Conservation (phyloP, 345 rosid genomes). For the Hirschfeldia incana region DNA sequence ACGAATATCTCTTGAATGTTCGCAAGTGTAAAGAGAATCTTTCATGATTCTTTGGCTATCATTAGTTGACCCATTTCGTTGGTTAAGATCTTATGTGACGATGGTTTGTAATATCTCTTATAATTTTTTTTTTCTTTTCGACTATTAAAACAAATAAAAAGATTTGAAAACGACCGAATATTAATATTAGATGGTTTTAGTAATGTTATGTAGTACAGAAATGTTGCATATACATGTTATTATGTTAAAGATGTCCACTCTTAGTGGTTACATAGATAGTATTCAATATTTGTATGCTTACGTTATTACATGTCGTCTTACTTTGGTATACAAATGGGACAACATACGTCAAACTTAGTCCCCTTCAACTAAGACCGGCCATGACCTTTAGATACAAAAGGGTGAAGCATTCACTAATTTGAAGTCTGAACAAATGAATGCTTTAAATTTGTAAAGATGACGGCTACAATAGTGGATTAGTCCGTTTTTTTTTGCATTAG, state of each 20-base stretch:
- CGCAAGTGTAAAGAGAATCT: background rate
- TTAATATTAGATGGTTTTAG: too few species aligned
- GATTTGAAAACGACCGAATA: background rate
- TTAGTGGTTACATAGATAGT: background rate
- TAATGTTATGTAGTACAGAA: background rate
- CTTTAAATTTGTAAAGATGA: background rate
- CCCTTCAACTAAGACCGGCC: background rate
- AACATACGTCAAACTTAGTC: background rate
- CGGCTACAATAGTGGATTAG: background rate
- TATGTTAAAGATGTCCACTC: background rate
- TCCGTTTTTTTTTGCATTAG: background rate
- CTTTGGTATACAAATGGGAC: background rate
- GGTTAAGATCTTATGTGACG: background rate
- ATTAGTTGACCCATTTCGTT: background rate
- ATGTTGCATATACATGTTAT: background rate
- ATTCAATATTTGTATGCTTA: background rate
- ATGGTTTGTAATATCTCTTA: background rate
- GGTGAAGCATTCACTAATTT: background rate
- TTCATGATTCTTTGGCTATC: background rate
- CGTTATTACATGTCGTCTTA: background rate
- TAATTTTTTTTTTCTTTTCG: background rate
- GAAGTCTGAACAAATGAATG: background rate
- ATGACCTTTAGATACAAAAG: background rate
- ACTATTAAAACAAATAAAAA: too few species aligned
- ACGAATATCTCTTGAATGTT: constrained; percentile 10